A percentile compares a stretch with the other conserved stretches of the same genome.
Evolutionary conservation across 192 early-diverging fungal species (phyloP).

Genomic region (Linderina pennispora): DNA sequence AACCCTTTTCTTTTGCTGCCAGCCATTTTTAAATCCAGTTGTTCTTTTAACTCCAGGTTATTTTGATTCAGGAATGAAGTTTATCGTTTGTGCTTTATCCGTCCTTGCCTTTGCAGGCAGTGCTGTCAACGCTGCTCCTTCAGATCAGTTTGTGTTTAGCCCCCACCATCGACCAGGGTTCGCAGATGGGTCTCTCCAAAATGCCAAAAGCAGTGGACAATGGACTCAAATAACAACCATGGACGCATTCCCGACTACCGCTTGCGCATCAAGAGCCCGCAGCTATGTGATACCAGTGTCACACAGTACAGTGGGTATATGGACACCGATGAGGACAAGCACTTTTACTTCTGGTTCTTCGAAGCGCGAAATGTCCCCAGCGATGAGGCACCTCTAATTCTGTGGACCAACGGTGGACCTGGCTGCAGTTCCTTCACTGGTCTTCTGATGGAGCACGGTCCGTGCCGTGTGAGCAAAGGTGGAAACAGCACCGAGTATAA

Average conservation of each 20-base stretch:
- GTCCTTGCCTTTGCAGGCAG: too few relatives aligned
- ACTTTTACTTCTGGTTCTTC: constrained; percentile 95
- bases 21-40: too few relatives aligned
- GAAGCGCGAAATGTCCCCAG: constrained; percentile 69
- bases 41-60: too few relatives aligned
- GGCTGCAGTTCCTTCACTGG: constrained; percentile 74
- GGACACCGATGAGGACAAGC: constrained; percentile 51
- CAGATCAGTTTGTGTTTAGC: too few relatives aligned
- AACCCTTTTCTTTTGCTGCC: too few relatives aligned
- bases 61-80: too few relatives aligned
- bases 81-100: too few relatives aligned
- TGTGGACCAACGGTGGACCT: constrained; percentile 78
- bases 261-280: constrained; percentile 52
- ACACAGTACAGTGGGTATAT: constrained; percentile 80
- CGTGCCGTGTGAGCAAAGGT: constrained; percentile 68
- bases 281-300: constrained; percentile 79
- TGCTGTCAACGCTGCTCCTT: too few relatives aligned
- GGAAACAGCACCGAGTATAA: constrained; percentile 64
- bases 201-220: too few relatives aligned
- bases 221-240: neutral
- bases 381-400: constrained; percentile 58
- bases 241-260: constrained; percentile 56
- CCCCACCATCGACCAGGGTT: too few relatives aligned
- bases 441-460: constrained; percentile 69
- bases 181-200: too few relatives aligned